phyloP scores from a whole-genome alignment of 768 basidiomycete species.

The Russula brevipes region DNA sequence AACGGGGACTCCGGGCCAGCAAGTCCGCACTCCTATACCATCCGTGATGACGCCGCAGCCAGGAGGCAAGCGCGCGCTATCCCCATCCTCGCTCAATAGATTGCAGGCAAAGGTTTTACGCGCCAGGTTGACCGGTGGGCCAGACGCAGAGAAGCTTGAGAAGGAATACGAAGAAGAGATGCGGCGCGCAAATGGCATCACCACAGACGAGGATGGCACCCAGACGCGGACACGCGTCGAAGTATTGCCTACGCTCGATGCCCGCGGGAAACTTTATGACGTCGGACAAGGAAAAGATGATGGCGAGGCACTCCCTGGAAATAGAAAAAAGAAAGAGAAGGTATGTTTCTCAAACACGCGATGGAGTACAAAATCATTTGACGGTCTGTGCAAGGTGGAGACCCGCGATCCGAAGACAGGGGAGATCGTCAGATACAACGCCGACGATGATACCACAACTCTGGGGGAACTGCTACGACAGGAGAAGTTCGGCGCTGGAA shows the following conservation, averaged over 20 bases:
- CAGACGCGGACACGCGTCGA: conserved; percentile 60
- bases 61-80: conserved; percentile 45
- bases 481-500: conserved; percentile 85
- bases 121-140: conserved; percentile 80
- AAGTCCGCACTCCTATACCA: conserved; percentile 80
- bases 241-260: conserved; percentile 86
- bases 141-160: conserved; percentile 74
- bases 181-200: conserved; percentile 36
- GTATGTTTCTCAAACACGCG: conserved; percentile 32
- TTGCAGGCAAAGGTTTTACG: conserved; percentile 90
- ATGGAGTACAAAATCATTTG: conserved; percentile 4
- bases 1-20: conserved; percentile 51
- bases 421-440: conserved; percentile 81
- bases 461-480: conserved; percentile 91
- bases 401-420: conserved; percentile 89
- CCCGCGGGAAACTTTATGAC: conserved; percentile 80
- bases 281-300: conserved; percentile 76
- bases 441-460: conserved; percentile 82
- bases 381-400: conserved; percentile 55
- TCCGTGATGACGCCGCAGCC: conserved; percentile 76
- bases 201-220: conserved; percentile 32
- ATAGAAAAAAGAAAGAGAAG: conserved; percentile 75
- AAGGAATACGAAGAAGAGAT: conserved; percentile 76
- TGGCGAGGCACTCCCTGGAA: conserved; percentile 49
- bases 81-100: conserved; percentile 80